Conservation (phyloP, 192 early-diverging fungal species). For the Coemansia sp. region DNA sequence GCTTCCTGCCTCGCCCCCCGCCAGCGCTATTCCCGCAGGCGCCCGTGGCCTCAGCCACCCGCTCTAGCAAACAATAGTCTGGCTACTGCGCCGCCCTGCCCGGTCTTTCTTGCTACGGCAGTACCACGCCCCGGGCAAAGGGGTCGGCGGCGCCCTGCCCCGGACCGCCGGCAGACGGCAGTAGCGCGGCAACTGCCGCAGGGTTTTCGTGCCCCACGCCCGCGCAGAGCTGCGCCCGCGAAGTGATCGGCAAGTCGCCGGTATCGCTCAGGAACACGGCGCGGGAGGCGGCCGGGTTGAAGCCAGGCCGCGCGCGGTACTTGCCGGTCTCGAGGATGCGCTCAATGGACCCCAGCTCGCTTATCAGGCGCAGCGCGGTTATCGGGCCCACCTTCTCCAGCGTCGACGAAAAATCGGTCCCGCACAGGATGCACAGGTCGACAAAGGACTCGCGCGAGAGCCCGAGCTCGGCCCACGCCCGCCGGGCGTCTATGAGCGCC, state of each 20-base stretch:
- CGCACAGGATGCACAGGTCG: constrained; percentile 72
- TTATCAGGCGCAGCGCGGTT: constrained; percentile 54
- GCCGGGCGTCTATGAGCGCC: constrained; percentile 50
- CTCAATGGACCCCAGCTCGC: constrained; percentile 59
- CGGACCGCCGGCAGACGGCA: constrained; percentile 4
- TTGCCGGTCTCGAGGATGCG: constrained; percentile 38
- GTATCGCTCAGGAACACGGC: constrained; percentile 24
- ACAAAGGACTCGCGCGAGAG: constrained; percentile 53
- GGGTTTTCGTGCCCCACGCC: not conserved
- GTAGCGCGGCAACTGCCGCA: constrained; percentile 12
- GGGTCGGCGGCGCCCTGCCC: constrained; percentile 8
- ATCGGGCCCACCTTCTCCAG: constrained; percentile 61
- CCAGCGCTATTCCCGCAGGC: no score
- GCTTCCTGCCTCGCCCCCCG: no score
- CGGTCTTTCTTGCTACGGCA: not conserved
- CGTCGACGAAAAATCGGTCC: constrained; percentile 66
- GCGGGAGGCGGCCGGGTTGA: constrained; percentile 34
- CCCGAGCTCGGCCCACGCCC: constrained; percentile 44
- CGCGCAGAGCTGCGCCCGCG: constrained; percentile 8
- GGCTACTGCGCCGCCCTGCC: constrained; percentile 6
- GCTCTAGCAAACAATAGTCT: no score
- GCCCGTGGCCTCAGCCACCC: no score
- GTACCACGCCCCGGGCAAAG: constrained; percentile 10
- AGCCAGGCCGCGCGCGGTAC: constrained; percentile 31
- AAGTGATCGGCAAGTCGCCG: constrained; percentile 4